phyloP scores from a whole-genome alignment of 768 basidiomycete species.

The Psilocybe azurescens region DNA sequence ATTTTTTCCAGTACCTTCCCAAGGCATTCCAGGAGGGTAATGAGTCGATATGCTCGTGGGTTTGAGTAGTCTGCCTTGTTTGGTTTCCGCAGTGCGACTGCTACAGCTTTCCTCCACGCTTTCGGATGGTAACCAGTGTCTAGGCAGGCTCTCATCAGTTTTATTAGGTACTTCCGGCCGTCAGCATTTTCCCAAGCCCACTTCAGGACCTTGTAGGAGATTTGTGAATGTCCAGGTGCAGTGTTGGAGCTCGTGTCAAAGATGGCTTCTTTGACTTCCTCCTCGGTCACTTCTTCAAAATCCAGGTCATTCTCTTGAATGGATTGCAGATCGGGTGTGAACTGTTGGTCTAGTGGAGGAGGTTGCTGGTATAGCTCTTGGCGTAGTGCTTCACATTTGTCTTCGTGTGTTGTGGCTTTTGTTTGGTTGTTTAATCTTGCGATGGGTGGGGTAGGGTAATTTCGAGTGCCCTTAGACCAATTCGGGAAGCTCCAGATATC shows the following conservation, averaged over 20 bases:
- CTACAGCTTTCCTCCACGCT: constrained; percentile 24
- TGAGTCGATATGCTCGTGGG: constrained; percentile 40
- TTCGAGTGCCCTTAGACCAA: constrained; percentile 28
- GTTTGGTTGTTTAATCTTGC: too few species aligned
- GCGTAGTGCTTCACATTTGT: too few species aligned
- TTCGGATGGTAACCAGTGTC: background rate
- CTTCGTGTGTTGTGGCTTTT: constrained; percentile 20
- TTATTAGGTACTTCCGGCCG: constrained; percentile 9
- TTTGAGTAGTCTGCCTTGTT: constrained; percentile 41
- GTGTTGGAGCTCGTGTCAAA: too few species aligned
- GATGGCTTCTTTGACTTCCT: too few species aligned
- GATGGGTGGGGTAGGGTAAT: constrained; percentile 33
- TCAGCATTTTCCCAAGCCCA: too few species aligned
- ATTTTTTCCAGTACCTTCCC: constrained; percentile 38
- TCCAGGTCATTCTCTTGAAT: too few species aligned
- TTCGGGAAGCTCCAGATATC: constrained; percentile 29
- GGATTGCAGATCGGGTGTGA: background rate
- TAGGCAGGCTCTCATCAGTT: background rate
- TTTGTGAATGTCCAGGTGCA: too few species aligned
- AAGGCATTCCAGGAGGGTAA: too few species aligned
- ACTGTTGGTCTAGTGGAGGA: constrained; percentile 5
- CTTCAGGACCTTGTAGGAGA: too few species aligned
- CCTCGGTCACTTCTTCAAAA: too few species aligned
- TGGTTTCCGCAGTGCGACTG: constrained; percentile 38
- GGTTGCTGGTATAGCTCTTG: too few species aligned